A percentile compares a stretch with the other conserved stretches of the same genome.
These are phyloP conservation scores for Microascus cirrosus DNA, from an alignment of 2,329 filamentous ascomycete genomes.

Conservation along the genomic window DNA sequence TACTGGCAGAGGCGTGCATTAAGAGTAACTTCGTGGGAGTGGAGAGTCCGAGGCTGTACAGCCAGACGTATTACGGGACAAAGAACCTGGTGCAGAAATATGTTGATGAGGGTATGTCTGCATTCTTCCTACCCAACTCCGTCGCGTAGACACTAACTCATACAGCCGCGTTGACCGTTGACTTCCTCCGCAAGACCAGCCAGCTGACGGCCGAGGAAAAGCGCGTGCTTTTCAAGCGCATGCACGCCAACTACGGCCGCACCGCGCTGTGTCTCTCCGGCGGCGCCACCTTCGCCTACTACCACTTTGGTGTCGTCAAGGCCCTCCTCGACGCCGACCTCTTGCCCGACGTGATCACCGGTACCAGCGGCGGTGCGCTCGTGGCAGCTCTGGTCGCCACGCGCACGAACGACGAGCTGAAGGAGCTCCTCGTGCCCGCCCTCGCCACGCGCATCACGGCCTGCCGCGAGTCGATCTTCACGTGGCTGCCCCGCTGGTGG, in stretches of 20 bases:
- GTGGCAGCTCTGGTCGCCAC: constrained; percentile 82
- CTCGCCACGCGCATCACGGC: constrained; percentile 78
- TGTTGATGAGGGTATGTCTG: constrained; percentile 60
- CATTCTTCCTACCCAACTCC: not conserved
- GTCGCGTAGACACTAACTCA: constrained; percentile 7
- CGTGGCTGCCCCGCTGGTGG: constrained; percentile 81
- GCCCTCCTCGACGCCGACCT: constrained; percentile 78
- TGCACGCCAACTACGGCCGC: constrained; percentile 83
- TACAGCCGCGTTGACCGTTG: constrained; percentile 52
- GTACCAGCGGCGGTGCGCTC: constrained; percentile 87
- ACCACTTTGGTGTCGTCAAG: constrained; percentile 88
- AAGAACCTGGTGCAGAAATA: constrained; percentile 88
- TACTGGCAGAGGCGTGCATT: constrained; percentile 76
- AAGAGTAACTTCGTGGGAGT: constrained; percentile 97
- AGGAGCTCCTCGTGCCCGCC: constrained; percentile 72
- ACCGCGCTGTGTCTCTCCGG: constrained; percentile 90
- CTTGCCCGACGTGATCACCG: constrained; percentile 88
- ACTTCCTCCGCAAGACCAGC: constrained; percentile 56
- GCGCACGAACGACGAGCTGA: constrained; percentile 83
- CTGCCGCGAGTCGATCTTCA: constrained; percentile 64
- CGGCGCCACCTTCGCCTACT: constrained; percentile 90
- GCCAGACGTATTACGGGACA: constrained; percentile 95
- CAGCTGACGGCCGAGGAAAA: constrained; percentile 65
- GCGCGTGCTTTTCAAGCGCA: constrained; percentile 70
- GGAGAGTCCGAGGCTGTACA: constrained; percentile 90